phyloP scores from a whole-genome alignment of 2,329 filamentous ascomycete genomes.

The Aspergillus cejpii region DNA sequence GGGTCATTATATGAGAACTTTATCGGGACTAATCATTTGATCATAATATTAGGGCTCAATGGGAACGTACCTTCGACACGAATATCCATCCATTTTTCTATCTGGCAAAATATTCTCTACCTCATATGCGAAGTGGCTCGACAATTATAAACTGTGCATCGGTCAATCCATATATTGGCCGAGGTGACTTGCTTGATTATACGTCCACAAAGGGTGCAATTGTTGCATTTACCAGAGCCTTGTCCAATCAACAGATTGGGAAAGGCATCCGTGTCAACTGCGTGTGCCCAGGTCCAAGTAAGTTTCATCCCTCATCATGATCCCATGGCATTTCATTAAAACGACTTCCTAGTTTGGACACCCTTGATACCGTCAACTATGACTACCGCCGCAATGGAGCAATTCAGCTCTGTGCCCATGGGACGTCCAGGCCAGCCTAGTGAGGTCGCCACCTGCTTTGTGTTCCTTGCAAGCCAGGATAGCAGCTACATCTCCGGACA shows the following conservation, averaged over 20 bases:
- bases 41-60: constrained; percentile 57
- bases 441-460: constrained; percentile 74
- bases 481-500: constrained; percentile 70
- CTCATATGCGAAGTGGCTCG: constrained; percentile 66
- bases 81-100: constrained; percentile 82
- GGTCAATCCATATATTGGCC: constrained; percentile 75
- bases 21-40: background rate
- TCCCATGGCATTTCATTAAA: constrained; percentile 3
- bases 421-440: constrained; percentile 71
- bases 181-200: constrained; percentile 74
- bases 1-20: background rate
- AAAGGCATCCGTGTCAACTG: constrained; percentile 71
- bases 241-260: constrained; percentile 66
- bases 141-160: constrained; percentile 82
- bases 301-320: constrained; percentile 6
- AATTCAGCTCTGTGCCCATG: constrained; percentile 65
- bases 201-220: constrained; percentile 69
- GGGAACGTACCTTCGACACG: constrained; percentile 70
- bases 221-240: constrained; percentile 67
- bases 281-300: constrained; percentile 64
- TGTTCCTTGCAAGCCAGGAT: constrained; percentile 70
- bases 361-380: constrained; percentile 69
- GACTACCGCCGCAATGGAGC: constrained; percentile 61
- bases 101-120: constrained; percentile 67
- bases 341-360: constrained; percentile 56